These are phyloP conservation scores for Tolypocladium album DNA, from an alignment of 2,329 filamentous ascomycete genomes.

Conservation along the genomic window DNA sequence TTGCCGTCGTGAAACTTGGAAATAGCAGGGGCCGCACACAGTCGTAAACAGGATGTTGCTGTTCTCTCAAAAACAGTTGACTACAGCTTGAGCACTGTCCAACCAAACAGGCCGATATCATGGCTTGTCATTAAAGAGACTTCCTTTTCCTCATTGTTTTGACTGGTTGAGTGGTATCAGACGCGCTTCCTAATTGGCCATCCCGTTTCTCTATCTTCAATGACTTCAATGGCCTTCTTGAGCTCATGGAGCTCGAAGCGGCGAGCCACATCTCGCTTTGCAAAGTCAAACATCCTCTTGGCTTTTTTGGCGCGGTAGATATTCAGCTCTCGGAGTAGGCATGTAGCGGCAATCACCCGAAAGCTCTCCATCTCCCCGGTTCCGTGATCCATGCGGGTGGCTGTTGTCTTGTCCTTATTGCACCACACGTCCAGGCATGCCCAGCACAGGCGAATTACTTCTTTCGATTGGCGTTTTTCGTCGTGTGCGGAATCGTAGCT, in stretches of 20 bases:
- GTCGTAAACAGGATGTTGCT: background rate
- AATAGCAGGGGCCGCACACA: background rate
- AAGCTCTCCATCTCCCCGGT: constrained; percentile 21
- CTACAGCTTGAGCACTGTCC: background rate
- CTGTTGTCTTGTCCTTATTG: background rate
- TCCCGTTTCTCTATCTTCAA: too few relatives aligned
- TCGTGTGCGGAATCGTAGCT: background rate
- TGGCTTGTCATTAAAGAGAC: background rate
- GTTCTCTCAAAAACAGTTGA: background rate
- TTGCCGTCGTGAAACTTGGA: too few relatives aligned
- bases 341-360: constrained; percentile 24
- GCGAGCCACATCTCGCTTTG: too few relatives aligned
- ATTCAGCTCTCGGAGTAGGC: constrained; percentile 19
- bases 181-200: too few relatives aligned
- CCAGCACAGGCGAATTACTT: constrained; percentile 21
- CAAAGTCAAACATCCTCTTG: background rate
- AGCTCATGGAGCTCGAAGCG: background rate
- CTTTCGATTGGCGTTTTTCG: constrained; percentile 7
- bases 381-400: constrained; percentile 3
- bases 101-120: background rate
- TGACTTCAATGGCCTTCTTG: background rate
- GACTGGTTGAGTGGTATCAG: too few relatives aligned
- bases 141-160: background rate
- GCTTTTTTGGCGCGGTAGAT: constrained; percentile 5
- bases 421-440: constrained; percentile 21